A percentile compares a stretch with the other conserved stretches of the same genome.
These are phyloP conservation scores for Diplosphaera chodatii DNA, from an alignment of 139 green algal genomes.

Conservation along the genomic window DNA sequence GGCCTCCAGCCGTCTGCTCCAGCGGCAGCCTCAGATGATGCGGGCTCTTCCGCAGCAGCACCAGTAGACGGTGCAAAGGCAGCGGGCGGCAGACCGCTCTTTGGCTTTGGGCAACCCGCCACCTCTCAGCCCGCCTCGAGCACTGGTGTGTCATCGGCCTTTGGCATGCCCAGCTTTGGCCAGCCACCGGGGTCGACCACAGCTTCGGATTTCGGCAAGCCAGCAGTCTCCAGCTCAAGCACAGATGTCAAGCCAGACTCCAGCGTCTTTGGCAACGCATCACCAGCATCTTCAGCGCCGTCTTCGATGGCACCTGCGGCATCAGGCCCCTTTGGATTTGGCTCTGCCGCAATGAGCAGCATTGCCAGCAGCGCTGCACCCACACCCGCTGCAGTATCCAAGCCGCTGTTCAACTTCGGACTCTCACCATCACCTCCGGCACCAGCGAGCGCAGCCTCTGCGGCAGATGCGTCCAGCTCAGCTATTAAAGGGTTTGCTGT, in stretches of 20 bases:
- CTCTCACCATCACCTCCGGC: too few relatives aligned
- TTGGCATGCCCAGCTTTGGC: neutral
- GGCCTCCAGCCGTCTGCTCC: neutral
- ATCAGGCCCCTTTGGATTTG: too few relatives aligned
- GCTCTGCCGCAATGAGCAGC: too few relatives aligned
- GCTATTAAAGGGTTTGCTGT: too few relatives aligned
- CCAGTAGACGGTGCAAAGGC: neutral
- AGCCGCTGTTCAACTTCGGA: too few relatives aligned
- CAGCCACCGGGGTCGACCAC: neutral
- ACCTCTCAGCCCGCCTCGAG: neutral
- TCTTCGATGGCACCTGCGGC: too few relatives aligned
- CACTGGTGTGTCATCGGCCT: neutral
- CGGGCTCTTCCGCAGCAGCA: neutral
- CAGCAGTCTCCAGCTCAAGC: neutral
- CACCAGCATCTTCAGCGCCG: too few relatives aligned
- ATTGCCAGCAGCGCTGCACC: too few relatives aligned
- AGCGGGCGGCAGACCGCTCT: neutral
- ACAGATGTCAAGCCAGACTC: neutral
- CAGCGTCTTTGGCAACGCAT: neutral
- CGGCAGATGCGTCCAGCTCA: too few relatives aligned
- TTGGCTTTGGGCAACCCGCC: neutral
- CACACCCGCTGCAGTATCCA: too few relatives aligned
- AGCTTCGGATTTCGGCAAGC: neutral
- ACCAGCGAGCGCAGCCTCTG: too few relatives aligned
- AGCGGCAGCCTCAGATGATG: too few relatives aligned